Evolutionary conservation across 2,329 filamentous ascomycete genomes (phyloP).

Genomic region (Sarocladiaceae sp.): DNA sequence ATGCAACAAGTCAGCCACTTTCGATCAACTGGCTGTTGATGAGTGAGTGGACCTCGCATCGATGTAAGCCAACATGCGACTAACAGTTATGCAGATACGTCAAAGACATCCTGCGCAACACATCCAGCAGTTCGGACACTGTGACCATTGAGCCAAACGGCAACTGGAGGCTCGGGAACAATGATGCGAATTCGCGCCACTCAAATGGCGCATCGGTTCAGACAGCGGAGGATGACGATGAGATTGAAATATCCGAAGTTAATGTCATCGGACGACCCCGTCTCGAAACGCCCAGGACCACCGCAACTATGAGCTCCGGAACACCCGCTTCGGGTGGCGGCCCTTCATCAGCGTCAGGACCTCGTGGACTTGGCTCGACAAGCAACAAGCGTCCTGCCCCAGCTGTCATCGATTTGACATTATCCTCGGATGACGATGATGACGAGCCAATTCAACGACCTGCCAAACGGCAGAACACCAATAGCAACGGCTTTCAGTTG

Average conservation of each 20-base stretch:
- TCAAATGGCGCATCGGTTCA: constrained; percentile 21
- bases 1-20: constrained; percentile 77
- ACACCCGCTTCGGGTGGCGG: constrained; percentile 33
- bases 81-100: constrained; percentile 58
- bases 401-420: constrained; percentile 53
- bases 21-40: constrained; percentile 78
- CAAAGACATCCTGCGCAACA: constrained; percentile 74
- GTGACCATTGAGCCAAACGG: constrained; percentile 88
- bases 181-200: constrained; percentile 22
- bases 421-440: constrained; percentile 49
- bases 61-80: constrained; percentile 12
- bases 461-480: constrained; percentile 36
- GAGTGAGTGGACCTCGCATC: constrained; percentile 49
- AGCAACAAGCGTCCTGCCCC: constrained; percentile 43
- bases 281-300: constrained; percentile 29
- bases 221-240: constrained; percentile 26
- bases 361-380: constrained; percentile 26
- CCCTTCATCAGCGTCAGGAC: constrained; percentile 23
- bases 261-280: constrained; percentile 26
- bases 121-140: constrained; percentile 65
- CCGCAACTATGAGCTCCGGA: constrained; percentile 25
- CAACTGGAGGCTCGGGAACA: constrained; percentile 50
- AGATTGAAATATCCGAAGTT: constrained; percentile 42
- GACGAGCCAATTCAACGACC: constrained; percentile 38
- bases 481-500: constrained; percentile 13